phyloP scores from a whole-genome alignment of 106 monocot species.

The Posidonia australis region DNA sequence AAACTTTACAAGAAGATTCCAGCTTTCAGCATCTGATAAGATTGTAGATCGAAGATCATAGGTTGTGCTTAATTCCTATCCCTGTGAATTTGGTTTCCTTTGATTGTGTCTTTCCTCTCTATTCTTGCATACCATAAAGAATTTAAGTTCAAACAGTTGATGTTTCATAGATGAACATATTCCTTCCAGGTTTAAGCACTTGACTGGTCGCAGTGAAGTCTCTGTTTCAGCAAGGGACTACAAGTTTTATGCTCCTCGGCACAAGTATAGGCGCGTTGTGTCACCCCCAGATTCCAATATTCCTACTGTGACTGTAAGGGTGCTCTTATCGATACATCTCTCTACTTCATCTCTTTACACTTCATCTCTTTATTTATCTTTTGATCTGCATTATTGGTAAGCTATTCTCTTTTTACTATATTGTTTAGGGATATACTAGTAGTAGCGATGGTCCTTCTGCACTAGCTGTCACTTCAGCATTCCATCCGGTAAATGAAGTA shows the following conservation, averaged over 20 bases:
- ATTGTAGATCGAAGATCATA: too few relatives aligned
- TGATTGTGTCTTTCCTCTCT: background rate
- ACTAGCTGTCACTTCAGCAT: slow-evolving; percentile 37
- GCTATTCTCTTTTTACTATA: background rate
- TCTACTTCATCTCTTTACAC: background rate
- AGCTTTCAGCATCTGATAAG: too few relatives aligned
- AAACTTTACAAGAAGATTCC: too few relatives aligned
- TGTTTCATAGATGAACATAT: background rate
- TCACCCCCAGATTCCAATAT: slow-evolving; percentile 53
- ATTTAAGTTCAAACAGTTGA: background rate
- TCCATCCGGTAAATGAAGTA: slow-evolving; percentile 57
- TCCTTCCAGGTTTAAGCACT: slow-evolving; percentile 71
- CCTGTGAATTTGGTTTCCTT: background rate
- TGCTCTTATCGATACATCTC: background rate
- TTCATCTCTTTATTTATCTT: slow-evolving; percentile 2
- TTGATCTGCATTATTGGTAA: background rate
- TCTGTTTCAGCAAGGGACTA: slow-evolving; percentile 71
- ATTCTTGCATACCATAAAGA: background rate
- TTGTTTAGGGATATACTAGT: slow-evolving; percentile 36
- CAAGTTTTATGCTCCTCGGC: slow-evolving; percentile 91
- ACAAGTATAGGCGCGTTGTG: slow-evolving; percentile 62
- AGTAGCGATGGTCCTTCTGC: slow-evolving; percentile 48
- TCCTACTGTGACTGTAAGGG: slow-evolving; percentile 40
- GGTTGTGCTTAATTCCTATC: background rate
- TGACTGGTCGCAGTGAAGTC: slow-evolving; percentile 79